phyloP scores from a whole-genome alignment of 176 grass and related monocot genomes.

The Poa pratensis region DNA sequence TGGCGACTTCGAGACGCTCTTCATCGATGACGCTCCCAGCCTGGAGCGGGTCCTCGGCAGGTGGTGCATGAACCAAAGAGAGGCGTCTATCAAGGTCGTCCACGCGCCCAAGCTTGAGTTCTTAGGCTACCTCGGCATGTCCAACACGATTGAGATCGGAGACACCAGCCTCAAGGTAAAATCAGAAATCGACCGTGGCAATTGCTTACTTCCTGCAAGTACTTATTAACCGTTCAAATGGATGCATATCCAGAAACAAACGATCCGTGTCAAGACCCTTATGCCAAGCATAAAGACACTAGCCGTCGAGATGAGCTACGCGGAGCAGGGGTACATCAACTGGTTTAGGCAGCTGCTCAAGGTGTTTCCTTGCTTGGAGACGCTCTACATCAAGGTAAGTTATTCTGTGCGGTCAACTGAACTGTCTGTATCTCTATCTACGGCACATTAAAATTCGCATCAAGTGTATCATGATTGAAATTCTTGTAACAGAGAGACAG shows the following conservation, averaged over 20 bases:
- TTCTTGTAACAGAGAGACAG: not conserved
- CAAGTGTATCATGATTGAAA: not conserved
- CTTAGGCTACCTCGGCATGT: constrained; percentile 30
- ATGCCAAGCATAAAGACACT: constrained; percentile 41
- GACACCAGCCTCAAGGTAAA: constrained; percentile 23
- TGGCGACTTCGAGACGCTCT: constrained; percentile 5
- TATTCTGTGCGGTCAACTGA: not conserved
- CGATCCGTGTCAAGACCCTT: not conserved
- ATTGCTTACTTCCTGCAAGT: not conserved
- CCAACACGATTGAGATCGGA: constrained; percentile 12
- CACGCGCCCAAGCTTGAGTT: constrained; percentile 47
- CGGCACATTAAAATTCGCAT: not conserved
- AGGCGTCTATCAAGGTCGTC: not conserved
- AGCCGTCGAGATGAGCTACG: not conserved
- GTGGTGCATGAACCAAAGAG: not conserved
- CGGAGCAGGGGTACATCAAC: not conserved
- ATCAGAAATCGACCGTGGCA: not conserved
- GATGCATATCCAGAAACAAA: constrained; percentile 7
- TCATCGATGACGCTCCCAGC: constrained; percentile 37
- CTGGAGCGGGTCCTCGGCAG: constrained; percentile 13
- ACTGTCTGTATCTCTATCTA: not conserved
- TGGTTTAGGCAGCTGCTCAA: constrained; percentile 38
- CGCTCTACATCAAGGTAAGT: constrained; percentile 40
- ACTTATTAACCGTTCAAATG: not conserved
- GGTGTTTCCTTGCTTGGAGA: constrained; percentile 36